A percentile compares a stretch with the other conserved stretches of the same genome.
These are phyloP conservation scores for Cucurbita argyrosperma DNA, from an alignment of 306 rosid species.

Conservation along the genomic window DNA sequence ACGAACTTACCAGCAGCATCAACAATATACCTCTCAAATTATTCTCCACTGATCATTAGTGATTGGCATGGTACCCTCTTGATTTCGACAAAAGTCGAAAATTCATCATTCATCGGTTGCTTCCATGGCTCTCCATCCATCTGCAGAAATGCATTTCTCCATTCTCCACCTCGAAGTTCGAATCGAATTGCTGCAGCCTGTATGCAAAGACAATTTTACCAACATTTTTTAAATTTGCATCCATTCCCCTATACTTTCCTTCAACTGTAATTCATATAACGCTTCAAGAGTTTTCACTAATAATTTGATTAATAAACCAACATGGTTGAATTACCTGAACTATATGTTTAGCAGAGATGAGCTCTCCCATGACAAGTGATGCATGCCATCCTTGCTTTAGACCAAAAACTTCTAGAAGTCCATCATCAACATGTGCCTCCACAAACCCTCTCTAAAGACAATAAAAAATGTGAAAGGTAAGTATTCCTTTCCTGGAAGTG, in stretches of 20 bases:
- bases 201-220: conserved; percentile 6
- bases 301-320: background rate
- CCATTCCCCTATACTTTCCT: background rate
- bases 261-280: background rate
- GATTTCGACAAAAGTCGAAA: conserved; percentile 73
- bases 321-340: conserved; percentile 57
- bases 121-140: conserved; percentile 99
- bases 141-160: conserved; percentile 71
- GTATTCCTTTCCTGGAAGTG: background rate
- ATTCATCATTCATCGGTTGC: conserved; percentile 55
- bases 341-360: conserved; percentile 80
- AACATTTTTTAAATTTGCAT: background rate
- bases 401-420: conserved; percentile 88
- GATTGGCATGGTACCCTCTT: conserved; percentile 80
- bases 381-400: conserved; percentile 99
- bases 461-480: background rate
- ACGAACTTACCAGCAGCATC: background rate
- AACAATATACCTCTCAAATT: background rate
- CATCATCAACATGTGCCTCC: conserved; percentile 87
- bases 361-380: conserved; percentile 90
- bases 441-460: conserved; percentile 67
- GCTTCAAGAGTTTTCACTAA: background rate
- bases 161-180: conserved; percentile 86
- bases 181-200: conserved; percentile 85
- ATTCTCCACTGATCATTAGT: conserved; percentile 49